Evolutionary conservation across 2,329 filamentous ascomycete genomes (phyloP).

Genomic region (Fusarium nygamai): DNA sequence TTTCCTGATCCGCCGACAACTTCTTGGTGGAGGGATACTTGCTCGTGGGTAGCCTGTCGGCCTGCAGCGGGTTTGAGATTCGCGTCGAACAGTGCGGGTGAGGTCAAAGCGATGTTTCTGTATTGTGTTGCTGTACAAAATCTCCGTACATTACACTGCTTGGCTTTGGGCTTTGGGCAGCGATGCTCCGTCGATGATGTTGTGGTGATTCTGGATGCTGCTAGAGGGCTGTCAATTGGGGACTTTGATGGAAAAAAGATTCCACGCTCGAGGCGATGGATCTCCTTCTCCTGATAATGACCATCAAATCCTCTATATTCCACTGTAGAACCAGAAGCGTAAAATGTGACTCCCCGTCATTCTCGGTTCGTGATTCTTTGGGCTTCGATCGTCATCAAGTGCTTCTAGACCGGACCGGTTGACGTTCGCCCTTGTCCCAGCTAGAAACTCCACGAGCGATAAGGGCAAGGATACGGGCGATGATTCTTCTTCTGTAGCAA

Average conservation of each 20-base stretch:
- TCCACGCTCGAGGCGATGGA: accelerated
- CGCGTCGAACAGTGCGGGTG: background rate
- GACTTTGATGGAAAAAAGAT: accelerated
- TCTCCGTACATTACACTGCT: accelerated
- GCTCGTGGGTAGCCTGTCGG: background rate
- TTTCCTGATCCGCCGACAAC: background rate
- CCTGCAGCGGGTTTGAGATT: background rate
- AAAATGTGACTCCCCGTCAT: background rate
- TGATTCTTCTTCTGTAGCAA: accelerated
- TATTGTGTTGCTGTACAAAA: background rate
- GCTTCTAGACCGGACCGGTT: background rate
- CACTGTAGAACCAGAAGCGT: accelerated
- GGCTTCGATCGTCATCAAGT: background rate
- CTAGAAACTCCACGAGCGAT: no score
- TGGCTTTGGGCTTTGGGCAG: accelerated
- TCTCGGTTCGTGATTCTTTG: background rate
- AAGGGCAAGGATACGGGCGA: background rate
- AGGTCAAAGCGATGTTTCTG: background rate
- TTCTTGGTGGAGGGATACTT: background rate
- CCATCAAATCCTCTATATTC: background rate
- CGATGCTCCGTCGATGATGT: background rate
- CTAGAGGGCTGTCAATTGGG: background rate
- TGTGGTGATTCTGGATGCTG: background rate
- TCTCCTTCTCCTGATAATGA: accelerated
- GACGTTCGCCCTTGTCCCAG: background rate